Percentiles rank a stretch among this genome's conserved stretches.
Conservation (phyloP, 129 eudicot genomes). For the Flaveria brownii region DNA sequence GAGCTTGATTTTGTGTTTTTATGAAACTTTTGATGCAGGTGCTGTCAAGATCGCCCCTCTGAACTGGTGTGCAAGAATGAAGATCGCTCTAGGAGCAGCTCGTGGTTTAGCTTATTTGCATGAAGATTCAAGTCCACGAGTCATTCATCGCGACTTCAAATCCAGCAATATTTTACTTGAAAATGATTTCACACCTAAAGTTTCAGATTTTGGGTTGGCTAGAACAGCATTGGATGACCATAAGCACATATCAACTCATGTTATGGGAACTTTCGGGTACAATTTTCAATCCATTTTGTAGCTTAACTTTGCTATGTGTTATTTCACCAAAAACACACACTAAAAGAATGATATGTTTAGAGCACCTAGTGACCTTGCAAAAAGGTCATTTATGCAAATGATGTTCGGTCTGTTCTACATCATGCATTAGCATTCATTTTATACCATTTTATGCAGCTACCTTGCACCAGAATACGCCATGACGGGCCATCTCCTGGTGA, state of each 20-base stretch:
- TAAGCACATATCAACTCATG: slow-evolving; percentile 88
- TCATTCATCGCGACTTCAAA: slow-evolving; percentile 96
- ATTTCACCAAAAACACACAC: neutral
- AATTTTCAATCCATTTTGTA: slow-evolving; percentile 3
- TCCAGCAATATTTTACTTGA: slow-evolving; percentile 92
- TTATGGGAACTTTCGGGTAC: slow-evolving; percentile 99
- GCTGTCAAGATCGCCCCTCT: slow-evolving; percentile 64
- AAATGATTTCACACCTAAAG: slow-evolving; percentile 92
- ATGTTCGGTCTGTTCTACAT: neutral
- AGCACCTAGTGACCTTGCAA: neutral
- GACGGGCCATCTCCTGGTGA: slow-evolving; percentile 96
- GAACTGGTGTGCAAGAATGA: slow-evolving; percentile 85
- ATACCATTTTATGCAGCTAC: slow-evolving; percentile 49
- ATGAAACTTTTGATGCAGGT: slow-evolving; percentile 42
- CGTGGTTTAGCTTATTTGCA: slow-evolving; percentile 95
- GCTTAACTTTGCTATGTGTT: neutral
- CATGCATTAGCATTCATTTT: neutral
- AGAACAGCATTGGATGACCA: slow-evolving; percentile 74
- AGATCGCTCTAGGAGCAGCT: slow-evolving; percentile 91
- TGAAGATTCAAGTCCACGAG: slow-evolving; percentile 98
- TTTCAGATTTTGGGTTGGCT: slow-evolving; percentile 97
- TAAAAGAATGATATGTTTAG: neutral
- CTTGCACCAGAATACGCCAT: slow-evolving; percentile 98
- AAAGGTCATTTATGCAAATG: too few species aligned
- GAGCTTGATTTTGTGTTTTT: neutral